Evolutionary conservation across 202 grass and related monocot genomes (phyloP).

Genomic region (Carex arenaria): DNA sequence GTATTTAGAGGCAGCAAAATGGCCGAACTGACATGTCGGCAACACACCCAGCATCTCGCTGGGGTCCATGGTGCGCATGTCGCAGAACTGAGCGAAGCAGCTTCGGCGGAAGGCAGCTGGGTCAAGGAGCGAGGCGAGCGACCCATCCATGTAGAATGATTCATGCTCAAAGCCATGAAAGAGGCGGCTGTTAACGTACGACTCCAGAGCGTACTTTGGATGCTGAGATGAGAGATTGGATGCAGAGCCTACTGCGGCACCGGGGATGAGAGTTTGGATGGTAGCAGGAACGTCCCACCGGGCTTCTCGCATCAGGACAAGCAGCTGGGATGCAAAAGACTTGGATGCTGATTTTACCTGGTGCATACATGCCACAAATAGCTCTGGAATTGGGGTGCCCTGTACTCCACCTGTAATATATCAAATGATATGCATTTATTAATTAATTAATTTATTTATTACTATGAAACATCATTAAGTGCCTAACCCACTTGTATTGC

Average conservation of each 20-base stretch:
- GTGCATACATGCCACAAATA: constrained; percentile 63
- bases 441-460: background rate
- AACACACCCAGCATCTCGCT: constrained; percentile 78
- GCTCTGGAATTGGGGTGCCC: constrained; percentile 46
- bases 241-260: constrained; percentile 16
- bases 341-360: constrained; percentile 54
- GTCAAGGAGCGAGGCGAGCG: constrained; percentile 81
- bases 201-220: constrained; percentile 77
- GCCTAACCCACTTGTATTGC: background rate
- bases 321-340: constrained; percentile 62
- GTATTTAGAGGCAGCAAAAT: constrained; percentile 68
- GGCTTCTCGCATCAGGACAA: constrained; percentile 51
- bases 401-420: background rate
- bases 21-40: constrained; percentile 74
- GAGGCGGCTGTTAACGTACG: constrained; percentile 55
- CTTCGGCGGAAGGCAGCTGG: constrained; percentile 67
- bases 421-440: background rate
- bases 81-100: constrained; percentile 64
- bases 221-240: constrained; percentile 24
- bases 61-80: constrained; percentile 95
- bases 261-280: constrained; percentile 43
- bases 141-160: constrained; percentile 95
- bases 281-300: constrained; percentile 54
- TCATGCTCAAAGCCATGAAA: constrained; percentile 93
- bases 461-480: background rate